phyloP scores from a whole-genome alignment of 169 alveolate genomes.

The Eimeria zaria region DNA sequence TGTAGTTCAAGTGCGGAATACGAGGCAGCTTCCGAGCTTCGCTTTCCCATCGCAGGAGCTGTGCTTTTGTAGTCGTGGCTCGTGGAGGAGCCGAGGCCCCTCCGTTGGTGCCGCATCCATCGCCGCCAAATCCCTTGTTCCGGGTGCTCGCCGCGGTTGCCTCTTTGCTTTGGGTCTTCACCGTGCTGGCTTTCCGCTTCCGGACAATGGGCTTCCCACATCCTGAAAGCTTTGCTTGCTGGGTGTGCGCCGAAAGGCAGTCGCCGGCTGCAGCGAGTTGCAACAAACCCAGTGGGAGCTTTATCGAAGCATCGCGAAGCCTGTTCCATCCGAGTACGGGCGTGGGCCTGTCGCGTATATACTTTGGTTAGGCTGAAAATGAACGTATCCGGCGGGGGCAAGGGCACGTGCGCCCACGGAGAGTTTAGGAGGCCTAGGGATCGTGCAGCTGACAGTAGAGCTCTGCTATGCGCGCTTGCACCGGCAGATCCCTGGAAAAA shows the following conservation, averaged over 20 bases:
- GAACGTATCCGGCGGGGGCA: slow-evolving; percentile 50
- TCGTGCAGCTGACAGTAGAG: slow-evolving; percentile 41
- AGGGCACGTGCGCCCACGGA: slow-evolving; percentile 51
- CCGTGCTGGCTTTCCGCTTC: slow-evolving; percentile 48
- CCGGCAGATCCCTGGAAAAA: slow-evolving; percentile 37
- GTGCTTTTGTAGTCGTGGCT: slow-evolving; percentile 76
- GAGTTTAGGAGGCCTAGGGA: slow-evolving; percentile 43
- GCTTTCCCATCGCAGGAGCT: slow-evolving; percentile 81
- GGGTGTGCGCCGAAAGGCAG: not conserved
- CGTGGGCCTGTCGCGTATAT: not conserved
- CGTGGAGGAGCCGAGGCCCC: slow-evolving; percentile 52
- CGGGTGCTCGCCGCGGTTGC: slow-evolving; percentile 7
- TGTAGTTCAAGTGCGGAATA: slow-evolving; percentile 82
- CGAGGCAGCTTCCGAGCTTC: slow-evolving; percentile 81
- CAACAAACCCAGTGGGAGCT: slow-evolving; percentile 48
- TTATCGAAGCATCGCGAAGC: slow-evolving; percentile 21
- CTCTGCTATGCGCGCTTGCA: slow-evolving; percentile 51
- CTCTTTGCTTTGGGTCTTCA: slow-evolving; percentile 58
- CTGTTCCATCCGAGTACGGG: not conserved
- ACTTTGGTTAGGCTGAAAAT: slow-evolving; percentile 8
- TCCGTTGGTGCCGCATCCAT: slow-evolving; percentile 40
- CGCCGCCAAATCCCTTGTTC: slow-evolving; percentile 5
- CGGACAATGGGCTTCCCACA: slow-evolving; percentile 57
- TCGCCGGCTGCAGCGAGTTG: slow-evolving; percentile 53
- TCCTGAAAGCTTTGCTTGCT: slow-evolving; percentile 11